Evolutionary conservation across 805 yeast genomes (phyloP).

Genomic region (Myxozyma kluyveri): DNA sequence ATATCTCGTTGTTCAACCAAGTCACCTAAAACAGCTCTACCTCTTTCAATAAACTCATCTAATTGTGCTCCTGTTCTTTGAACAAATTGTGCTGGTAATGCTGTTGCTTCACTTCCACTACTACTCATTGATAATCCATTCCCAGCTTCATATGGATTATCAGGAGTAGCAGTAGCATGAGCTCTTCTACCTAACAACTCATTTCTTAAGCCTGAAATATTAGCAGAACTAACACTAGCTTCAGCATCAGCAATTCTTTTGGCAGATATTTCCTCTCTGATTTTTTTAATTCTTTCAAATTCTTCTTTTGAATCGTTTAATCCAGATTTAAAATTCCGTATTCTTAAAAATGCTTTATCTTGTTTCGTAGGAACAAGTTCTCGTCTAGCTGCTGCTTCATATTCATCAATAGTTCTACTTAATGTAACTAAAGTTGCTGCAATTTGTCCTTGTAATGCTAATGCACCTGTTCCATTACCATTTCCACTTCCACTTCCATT

Average conservation of each 20-base stretch:
- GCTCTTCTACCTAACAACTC: conserved; percentile 48
- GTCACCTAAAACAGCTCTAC: conserved; percentile 79
- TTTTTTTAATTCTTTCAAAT: conserved; percentile 53
- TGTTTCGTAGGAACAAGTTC: conserved; percentile 54
- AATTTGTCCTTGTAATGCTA: conserved; percentile 48
- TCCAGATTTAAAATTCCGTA: conserved; percentile 52
- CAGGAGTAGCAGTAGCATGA: conserved; percentile 31
- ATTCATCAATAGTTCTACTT: conserved; percentile 71
- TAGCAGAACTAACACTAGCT: not conserved
- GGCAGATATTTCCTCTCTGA: conserved; percentile 55
- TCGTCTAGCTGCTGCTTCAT: conserved; percentile 56
- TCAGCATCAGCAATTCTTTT: conserved; percentile 55
- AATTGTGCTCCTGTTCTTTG: conserved; percentile 73
- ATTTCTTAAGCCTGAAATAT: not conserved
- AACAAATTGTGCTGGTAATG: conserved; percentile 52
- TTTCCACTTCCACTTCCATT: not conserved
- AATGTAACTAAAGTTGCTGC: conserved; percentile 78
- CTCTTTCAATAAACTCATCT: conserved; percentile 89
- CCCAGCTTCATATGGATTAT: conserved; percentile 37
- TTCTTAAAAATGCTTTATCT: conserved; percentile 58
- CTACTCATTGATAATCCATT: not conserved
- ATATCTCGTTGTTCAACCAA: conserved; percentile 79
- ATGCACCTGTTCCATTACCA: not conserved
- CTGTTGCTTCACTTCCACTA: conserved; percentile 11
- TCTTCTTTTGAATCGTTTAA: conserved; percentile 47